Conservation (phyloP, 176 grass and related monocot genomes). For the Phoenix dactylifera region DNA sequence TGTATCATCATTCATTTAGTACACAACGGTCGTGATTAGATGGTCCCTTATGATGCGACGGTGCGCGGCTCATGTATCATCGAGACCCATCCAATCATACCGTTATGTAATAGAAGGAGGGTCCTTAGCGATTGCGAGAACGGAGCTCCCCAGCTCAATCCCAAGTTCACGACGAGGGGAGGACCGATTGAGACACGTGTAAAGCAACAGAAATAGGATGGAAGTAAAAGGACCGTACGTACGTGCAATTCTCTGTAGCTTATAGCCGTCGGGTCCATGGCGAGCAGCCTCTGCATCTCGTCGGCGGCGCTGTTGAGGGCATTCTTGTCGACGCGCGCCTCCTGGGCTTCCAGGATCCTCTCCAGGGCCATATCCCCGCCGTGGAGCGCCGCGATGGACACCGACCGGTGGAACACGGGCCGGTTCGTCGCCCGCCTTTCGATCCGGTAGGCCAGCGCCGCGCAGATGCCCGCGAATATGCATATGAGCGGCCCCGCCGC, state of each 20-base stretch:
- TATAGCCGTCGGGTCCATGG: background rate
- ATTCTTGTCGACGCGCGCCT: background rate
- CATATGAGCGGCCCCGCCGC: conserved; percentile 13
- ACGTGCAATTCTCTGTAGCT: background rate
- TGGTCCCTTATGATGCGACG: no score
- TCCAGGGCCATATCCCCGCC: background rate
- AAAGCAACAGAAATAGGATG: background rate
- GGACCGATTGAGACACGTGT: no score
- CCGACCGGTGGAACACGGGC: background rate
- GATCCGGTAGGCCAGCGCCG: background rate
- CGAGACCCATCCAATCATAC: no score
- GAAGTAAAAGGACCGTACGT: background rate
- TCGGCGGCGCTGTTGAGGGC: background rate
- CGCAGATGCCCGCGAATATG: conserved; percentile 17
- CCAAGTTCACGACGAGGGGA: no score
- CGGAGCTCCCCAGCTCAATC: no score
- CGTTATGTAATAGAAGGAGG: no score
- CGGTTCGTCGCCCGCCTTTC: background rate
- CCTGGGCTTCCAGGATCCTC: background rate
- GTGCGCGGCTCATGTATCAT: no score
- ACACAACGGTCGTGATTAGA: no score
- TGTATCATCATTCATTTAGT: no score
- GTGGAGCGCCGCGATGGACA: background rate
- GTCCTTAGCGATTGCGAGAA: no score
- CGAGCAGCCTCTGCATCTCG: background rate